Conservation (phyloP, 345 rosid genomes). For the Boechera stricta region DNA sequence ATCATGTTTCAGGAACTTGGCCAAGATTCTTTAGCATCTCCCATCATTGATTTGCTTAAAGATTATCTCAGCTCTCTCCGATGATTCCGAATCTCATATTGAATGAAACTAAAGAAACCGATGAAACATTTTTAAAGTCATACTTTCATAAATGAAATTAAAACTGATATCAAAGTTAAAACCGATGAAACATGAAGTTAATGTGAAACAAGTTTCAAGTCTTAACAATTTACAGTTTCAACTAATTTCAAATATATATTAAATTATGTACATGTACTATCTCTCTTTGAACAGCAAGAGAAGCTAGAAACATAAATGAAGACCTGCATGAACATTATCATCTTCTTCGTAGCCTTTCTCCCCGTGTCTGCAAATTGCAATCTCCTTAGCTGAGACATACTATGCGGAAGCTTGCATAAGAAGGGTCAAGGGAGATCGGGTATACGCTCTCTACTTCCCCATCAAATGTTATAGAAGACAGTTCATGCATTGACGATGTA, state of each 20-base stretch:
- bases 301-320: constrained; percentile 28
- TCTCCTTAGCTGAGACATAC: not conserved
- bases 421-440: not conserved
- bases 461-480: not conserved
- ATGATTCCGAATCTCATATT: constrained; percentile 30
- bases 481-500: constrained; percentile 5
- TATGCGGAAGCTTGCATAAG: constrained; percentile 36
- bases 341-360: constrained; percentile 25
- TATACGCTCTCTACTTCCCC: constrained; percentile 10
- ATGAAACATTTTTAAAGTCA: constrained; percentile 16
- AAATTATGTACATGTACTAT: not conserved
- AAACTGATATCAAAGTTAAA: not conserved
- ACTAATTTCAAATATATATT: not conserved
- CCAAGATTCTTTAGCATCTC: constrained; percentile 56
- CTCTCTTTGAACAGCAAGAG: not conserved
- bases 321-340: constrained; percentile 14
- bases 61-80: constrained; percentile 80
- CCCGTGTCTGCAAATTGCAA: not conserved
- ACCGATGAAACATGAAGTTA: constrained; percentile 24
- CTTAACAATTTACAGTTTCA: constrained; percentile 24
- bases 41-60: constrained; percentile 64
- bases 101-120: not conserved
- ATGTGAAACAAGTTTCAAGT: constrained; percentile 27
- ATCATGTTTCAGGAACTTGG: constrained; percentile 75
- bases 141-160: not conserved